These are phyloP conservation scores for Pholiota microspora DNA, from an alignment of 768 basidiomycete genomes.

Conservation along the genomic window DNA sequence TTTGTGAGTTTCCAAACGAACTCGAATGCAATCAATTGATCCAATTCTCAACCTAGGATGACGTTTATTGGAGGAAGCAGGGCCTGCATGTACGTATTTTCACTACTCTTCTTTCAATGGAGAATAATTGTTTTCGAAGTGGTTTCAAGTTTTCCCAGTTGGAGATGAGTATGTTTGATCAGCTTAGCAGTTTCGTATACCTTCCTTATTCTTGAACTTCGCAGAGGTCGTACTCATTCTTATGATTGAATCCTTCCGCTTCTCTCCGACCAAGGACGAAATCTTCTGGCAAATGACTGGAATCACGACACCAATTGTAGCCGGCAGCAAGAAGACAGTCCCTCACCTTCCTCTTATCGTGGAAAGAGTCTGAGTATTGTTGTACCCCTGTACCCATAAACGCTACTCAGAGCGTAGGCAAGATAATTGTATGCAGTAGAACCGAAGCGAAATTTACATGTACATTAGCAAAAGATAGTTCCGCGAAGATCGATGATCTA, in stretches of 20 bases:
- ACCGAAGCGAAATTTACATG: no score
- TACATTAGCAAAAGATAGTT: no score
- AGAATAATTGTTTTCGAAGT: constrained; percentile 16
- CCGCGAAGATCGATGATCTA: no score
- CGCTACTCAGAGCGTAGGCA: no score
- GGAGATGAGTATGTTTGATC: constrained; percentile 25
- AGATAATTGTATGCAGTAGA: no score
- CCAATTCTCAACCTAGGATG: no score
- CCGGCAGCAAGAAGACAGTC: not conserved
- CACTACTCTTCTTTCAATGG: constrained; percentile 38
- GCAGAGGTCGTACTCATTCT: constrained; percentile 8
- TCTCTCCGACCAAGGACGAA: constrained; percentile 4
- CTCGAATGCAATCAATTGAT: no score
- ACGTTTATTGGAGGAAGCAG: no score
- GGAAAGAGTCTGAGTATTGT: no score
- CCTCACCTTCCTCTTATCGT: constrained; percentile 8
- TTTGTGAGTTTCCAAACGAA: constrained; percentile 27
- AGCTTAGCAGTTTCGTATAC: constrained; percentile 1
- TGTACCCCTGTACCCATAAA: no score
- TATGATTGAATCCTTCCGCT: constrained; percentile 10
- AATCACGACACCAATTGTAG: constrained; percentile 8
- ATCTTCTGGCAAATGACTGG: constrained; percentile 13
- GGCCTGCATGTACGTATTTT: not conserved
- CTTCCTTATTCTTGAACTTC: not conserved
- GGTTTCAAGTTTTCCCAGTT: constrained; percentile 25